Evolutionary conservation across 2,329 filamentous ascomycete genomes (phyloP), one percentile per base, ranked within the genome.

Genomic region (Chalaropsis ovoidea): DNA sequence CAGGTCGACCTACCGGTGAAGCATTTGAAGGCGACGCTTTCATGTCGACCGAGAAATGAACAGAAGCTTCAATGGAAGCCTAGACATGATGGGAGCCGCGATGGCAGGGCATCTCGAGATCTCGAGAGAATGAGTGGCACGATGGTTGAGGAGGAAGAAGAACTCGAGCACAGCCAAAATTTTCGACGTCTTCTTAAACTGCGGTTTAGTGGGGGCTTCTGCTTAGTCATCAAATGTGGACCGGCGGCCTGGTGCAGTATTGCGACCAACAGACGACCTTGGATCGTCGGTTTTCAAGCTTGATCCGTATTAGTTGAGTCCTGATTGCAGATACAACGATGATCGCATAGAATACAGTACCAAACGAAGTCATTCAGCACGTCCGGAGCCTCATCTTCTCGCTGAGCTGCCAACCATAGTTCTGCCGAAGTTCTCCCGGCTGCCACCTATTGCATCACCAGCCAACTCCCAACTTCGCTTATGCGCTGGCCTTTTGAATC

Each of bases 381-480:
- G 3, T 3, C 41, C 35, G 6, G 0, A 27, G 31, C 5, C 17
- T 17, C 8, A 62, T 22, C 13, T 54, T 35, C 8, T 39, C 2
- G 19, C 22, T 22, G 10, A 6, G 19, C 0, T 41, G 24, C 47
- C 15, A 19, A 13, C 10, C 15, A 27, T 39, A 35, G 11, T 61
- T 65, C 43, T 19, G 27, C 63, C 63, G 63, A 65, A 17, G 43
- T 61, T 65, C 42, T 65, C 22, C 63, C 63, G 56, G 27, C 54
- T 27, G 63, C 63, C 63, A 65, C 63, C 54, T 61, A 31, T 61
- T 60, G 41, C 52, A 58, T 45, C 49, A 41, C 45, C 31, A 43
- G 3, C 17, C 31, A 11, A 17, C 17, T 11, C 24, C 62, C 47
- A 64, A 47, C 27, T 43, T 64, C 31, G 27, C 62, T 11, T 58